phyloP scores from a whole-genome alignment of 805 yeast species.

The Blastobotrys mokoenaii region DNA sequence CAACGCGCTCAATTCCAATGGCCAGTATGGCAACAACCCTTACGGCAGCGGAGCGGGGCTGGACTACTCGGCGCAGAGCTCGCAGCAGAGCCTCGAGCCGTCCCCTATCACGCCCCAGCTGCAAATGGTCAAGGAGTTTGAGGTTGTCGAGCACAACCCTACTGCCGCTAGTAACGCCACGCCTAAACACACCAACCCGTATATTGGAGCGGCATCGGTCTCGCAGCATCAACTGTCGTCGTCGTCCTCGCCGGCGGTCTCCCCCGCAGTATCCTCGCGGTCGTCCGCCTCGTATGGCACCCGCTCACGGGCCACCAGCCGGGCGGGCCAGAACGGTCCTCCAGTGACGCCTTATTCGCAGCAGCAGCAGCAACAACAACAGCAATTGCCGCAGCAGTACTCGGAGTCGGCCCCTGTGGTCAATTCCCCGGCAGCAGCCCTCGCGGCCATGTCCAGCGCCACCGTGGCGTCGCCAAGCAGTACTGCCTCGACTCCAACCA shows the following conservation, averaged over 20 bases:
- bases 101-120: slow-evolving; percentile 4
- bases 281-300: slow-evolving; percentile 11
- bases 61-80: too few species aligned
- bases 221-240: too few species aligned
- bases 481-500: slow-evolving; percentile 5
- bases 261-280: slow-evolving; percentile 7
- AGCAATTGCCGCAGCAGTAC: slow-evolving; percentile 2
- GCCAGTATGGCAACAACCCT: too few species aligned
- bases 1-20: too few species aligned
- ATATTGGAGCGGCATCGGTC: too few species aligned
- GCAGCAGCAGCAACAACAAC: slow-evolving; percentile 1
- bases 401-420: not conserved
- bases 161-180: slow-evolving; percentile 1
- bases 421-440: not conserved
- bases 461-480: not conserved
- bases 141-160: not conserved
- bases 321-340: slow-evolving; percentile 15
- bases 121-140: slow-evolving; percentile 5
- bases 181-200: not conserved
- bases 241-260: too few species aligned
- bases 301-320: slow-evolving; percentile 15
- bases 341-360: slow-evolving; percentile 3
- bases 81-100: too few species aligned
- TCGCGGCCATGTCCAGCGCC: not conserved
- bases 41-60: too few species aligned